These are phyloP conservation scores for Plantago rigida DNA, from an alignment of 305 asterid species.

Conservation along the genomic window DNA sequence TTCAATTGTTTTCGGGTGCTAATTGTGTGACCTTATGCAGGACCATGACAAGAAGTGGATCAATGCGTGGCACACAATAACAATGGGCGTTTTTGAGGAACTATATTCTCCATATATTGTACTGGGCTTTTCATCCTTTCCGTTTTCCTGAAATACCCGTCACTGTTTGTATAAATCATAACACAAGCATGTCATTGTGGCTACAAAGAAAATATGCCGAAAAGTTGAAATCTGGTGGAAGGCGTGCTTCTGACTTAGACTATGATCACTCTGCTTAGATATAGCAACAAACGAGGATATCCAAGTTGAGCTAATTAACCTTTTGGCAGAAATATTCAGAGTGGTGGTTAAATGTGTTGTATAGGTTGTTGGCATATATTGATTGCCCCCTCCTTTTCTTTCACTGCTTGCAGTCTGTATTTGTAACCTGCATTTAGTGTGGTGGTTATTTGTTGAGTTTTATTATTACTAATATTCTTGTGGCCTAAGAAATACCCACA, in stretches of 20 bases:
- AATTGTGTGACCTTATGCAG: slow-evolving; percentile 36
- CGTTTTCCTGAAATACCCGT: slow-evolving; percentile 35
- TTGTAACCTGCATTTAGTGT: slow-evolving; percentile 80
- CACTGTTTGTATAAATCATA: slow-evolving; percentile 54
- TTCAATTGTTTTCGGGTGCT: not conserved
- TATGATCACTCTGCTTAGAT: slow-evolving; percentile 45
- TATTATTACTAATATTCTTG: slow-evolving; percentile 50
- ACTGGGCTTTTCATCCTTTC: slow-evolving; percentile 27
- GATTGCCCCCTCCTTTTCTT: slow-evolving; percentile 34
- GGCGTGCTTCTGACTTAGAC: slow-evolving; percentile 81
- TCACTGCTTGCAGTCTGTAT: slow-evolving; percentile 59
- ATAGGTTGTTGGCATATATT: slow-evolving; percentile 49
- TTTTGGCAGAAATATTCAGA: slow-evolving; percentile 44
- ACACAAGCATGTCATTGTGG: slow-evolving; percentile 67
- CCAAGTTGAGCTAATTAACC: slow-evolving; percentile 62
- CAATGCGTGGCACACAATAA: slow-evolving; percentile 70
- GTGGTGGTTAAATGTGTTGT: slow-evolving; percentile 52
- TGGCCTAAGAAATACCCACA: slow-evolving; percentile 25
- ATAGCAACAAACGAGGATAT: slow-evolving; percentile 43
- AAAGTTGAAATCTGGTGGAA: slow-evolving; percentile 30
- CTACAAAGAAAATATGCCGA: slow-evolving; percentile 29
- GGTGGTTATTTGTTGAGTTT: slow-evolving; percentile 54
- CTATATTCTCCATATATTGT: slow-evolving; percentile 30
- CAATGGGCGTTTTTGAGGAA: slow-evolving; percentile 36
- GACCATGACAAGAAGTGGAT: slow-evolving; percentile 58